Base-by-base conservation (phyloP, 1,284 basidiomycete species). In the Ceratobasidium sp. region DNA sequence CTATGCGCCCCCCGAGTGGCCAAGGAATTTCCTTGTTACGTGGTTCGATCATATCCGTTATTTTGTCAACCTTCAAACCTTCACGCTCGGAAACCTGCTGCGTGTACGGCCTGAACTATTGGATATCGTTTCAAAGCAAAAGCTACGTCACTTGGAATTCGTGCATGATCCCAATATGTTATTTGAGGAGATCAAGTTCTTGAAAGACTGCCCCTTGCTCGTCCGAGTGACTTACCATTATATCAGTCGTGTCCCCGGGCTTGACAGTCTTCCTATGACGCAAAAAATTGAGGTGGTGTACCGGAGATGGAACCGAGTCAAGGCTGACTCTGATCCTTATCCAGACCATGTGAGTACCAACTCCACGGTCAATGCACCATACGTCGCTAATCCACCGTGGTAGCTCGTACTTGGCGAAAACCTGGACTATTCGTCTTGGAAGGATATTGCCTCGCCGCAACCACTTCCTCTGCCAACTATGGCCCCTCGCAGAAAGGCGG, bases 381-480 rank as follows among this genome's bases (percentile, higher is more conserved):
- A 43, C 2, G 19, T n/a, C 22, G 22, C 16, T 37, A 19, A 58
- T 37, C 9, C 16, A 19, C 13, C 7, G 31, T 19, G 14, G n/a
- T 7, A 61, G 58, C 14, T 61, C 31, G 19, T 61, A 13, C 11
- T 31, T n/a, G 58, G 58, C 3, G 58, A 16, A n/a, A 39, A 22
- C 22, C 39, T 61, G n/a, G 16, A 22, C 11, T 61, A 61, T 61
- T 31, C 58, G 16, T 61, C 58, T 41, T 61, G 58, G 58, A 31
- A 61, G n/a, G 58, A 61, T n/a, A n/a, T 61, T 41, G 58, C 58
- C 9, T 22, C 8, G 11, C 13, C 8, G 14, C 58, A 61, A 31
- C 6, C 16, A n/a, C 31, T 22, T 22, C 56, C 56, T 24, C 29
- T 59, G 8, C 14, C 16, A 27, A n/a, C 56, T 3, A 3, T 59